A percentile compares a stretch with the other conserved stretches of the same genome.
Conservation (phyloP, 768 basidiomycete species). For the Tephrocybe sp. region DNA sequence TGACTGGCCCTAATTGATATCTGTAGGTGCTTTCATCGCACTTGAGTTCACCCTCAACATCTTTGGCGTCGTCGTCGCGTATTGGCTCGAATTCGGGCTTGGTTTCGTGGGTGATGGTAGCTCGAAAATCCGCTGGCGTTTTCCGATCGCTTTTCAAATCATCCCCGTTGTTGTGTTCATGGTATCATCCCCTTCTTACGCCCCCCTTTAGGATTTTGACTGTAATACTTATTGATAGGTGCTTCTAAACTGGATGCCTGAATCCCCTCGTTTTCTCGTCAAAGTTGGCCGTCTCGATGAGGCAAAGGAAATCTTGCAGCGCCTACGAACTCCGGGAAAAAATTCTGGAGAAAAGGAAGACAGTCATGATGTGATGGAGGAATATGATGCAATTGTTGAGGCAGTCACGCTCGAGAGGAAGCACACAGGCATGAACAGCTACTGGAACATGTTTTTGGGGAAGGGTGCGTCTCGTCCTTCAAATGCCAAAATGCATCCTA, state of each 20-base stretch:
- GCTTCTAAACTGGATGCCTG: conserved; percentile 40
- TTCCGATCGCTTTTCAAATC: conserved; percentile 46
- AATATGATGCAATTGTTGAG: conserved; percentile 39
- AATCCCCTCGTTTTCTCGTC: conserved; percentile 36
- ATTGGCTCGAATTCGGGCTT: conserved; percentile 46
- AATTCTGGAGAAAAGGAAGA: conserved; percentile 16
- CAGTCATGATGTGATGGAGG: conserved; percentile 23
- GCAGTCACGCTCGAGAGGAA: conserved; percentile 38
- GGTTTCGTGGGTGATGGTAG: conserved; percentile 42
- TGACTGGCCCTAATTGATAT: too few species aligned
- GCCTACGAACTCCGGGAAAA: conserved; percentile 27
- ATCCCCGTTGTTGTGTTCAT: conserved; percentile 39
- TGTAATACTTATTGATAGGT: conserved; percentile 9
- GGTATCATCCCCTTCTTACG: conserved; percentile 15
- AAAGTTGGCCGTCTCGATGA: conserved; percentile 39
- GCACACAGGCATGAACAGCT: conserved; percentile 38
- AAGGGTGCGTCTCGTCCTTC: conserved; percentile 23
- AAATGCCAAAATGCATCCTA: background rate
- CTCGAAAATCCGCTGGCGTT: conserved; percentile 36
- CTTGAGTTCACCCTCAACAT: conserved; percentile 42
- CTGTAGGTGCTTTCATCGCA: conserved; percentile 46
- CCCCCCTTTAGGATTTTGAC: background rate
- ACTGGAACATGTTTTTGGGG: conserved; percentile 46
- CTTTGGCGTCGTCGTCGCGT: conserved; percentile 43
- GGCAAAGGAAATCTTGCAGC: conserved; percentile 34